Evolutionary conservation across 2,329 filamentous ascomycete species (phyloP).

Genomic region (Claviceps spartinae): DNA sequence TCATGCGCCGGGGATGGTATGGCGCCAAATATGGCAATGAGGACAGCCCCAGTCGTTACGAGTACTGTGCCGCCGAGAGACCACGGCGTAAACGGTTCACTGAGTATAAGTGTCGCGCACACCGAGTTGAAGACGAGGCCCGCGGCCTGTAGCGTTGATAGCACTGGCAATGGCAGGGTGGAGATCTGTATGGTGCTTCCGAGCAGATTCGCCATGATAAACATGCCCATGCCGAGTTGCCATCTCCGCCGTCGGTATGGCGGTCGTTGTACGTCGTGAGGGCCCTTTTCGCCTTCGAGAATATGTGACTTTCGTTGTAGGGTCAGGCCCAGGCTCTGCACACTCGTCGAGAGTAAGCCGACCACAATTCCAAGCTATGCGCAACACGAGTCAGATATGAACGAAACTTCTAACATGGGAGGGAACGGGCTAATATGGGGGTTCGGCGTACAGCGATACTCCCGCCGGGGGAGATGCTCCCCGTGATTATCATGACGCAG

Average conservation of each 20-base stretch:
- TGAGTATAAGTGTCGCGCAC: constrained; percentile 83
- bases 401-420: too few species aligned
- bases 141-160: constrained; percentile 90
- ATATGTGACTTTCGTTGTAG: constrained; percentile 97
- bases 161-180: constrained; percentile 80
- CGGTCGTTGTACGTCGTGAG: constrained; percentile 64
- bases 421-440: background rate
- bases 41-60: constrained; percentile 72
- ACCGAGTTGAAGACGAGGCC: constrained; percentile 98
- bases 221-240: constrained; percentile 97
- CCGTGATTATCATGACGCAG: constrained; percentile 54
- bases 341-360: constrained; percentile 81
- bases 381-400: too few species aligned
- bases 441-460: constrained; percentile 53
- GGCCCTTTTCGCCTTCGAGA: constrained; percentile 85
- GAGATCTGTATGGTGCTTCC: constrained; percentile 97
- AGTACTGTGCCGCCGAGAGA: constrained; percentile 83
- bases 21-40: constrained; percentile 89
- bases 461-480: constrained; percentile 64
- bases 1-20: constrained; percentile 87
- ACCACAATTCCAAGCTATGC: constrained; percentile 78
- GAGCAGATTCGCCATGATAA: constrained; percentile 84
- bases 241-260: constrained; percentile 84
- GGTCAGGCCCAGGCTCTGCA: constrained; percentile 89
- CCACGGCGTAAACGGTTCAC: constrained; percentile 87